Percentiles rank a stretch among this genome's conserved stretches.
Evolutionary conservation across 1,284 basidiomycete genomes (phyloP).

Genomic region (Cutaneotrichosporon curvatum): DNA sequence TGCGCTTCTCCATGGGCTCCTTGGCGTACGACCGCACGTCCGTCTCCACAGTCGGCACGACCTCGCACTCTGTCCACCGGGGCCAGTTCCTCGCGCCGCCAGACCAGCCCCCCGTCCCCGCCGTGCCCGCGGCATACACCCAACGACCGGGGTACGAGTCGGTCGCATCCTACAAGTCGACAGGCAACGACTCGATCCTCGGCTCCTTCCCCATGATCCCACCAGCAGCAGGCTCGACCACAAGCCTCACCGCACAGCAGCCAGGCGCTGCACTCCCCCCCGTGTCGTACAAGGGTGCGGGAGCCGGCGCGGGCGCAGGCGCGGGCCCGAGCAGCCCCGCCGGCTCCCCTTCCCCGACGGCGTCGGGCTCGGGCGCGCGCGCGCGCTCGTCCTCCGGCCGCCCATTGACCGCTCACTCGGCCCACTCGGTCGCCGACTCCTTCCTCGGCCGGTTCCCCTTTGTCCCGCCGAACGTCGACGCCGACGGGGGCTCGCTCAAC

Average conservation of each 20-base stretch:
- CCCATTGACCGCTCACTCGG: slow-evolving; percentile 19
- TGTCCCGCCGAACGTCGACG: slow-evolving; percentile 33
- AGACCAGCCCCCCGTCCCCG: slow-evolving; percentile 12
- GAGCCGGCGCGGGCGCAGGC: slow-evolving; percentile 1
- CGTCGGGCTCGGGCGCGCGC: too few species aligned
- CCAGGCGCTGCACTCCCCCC: slow-evolving; percentile 1
- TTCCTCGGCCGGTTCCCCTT: slow-evolving; percentile 43
- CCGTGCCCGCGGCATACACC: slow-evolving; percentile 1
- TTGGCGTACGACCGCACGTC: slow-evolving; percentile 34
- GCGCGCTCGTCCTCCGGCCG: neutral
- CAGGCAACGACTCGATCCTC: slow-evolving; percentile 36
- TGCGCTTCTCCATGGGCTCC: slow-evolving; percentile 45
- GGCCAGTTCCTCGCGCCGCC: slow-evolving; percentile 1
- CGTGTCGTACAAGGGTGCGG: neutral
- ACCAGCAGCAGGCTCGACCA: slow-evolving; percentile 12
- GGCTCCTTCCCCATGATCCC: slow-evolving; percentile 43
- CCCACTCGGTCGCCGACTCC: slow-evolving; percentile 35
- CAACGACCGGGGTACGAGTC: slow-evolving; percentile 13
- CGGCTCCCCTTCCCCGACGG: too few species aligned
- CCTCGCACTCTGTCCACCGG: neutral
- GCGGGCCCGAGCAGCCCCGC: neutral
- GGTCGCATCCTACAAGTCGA: slow-evolving; percentile 28
- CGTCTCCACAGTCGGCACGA: slow-evolving; percentile 35
- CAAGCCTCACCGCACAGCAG: slow-evolving; percentile 1
- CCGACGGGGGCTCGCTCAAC: slow-evolving; percentile 3